Conservation (phyloP, 257 asterid species). For the Penstemon barbatus region DNA sequence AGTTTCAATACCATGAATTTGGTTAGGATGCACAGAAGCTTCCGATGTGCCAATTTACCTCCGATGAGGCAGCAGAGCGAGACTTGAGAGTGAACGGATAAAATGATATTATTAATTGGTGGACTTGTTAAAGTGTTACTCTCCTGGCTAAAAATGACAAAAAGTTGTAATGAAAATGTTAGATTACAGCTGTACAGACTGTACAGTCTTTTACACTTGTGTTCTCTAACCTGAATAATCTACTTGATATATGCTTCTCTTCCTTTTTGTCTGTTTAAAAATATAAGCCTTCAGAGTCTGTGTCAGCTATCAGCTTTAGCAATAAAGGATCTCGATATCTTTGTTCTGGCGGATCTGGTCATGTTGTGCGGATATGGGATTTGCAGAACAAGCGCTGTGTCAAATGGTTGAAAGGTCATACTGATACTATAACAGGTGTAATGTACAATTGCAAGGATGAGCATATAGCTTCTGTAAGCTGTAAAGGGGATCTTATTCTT, state of each 20-base stretch:
- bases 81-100: constrained; percentile 13
- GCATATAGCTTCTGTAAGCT: constrained; percentile 93
- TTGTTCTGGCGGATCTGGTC: constrained; percentile 97
- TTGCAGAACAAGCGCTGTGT: constrained; percentile 90
- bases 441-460: constrained; percentile 98
- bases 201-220: constrained; percentile 11
- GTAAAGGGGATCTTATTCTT: constrained; percentile 89
- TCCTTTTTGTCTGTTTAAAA: constrained; percentile 20
- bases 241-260: constrained; percentile 9
- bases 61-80: constrained; percentile 16
- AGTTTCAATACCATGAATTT: background rate
- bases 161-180: background rate
- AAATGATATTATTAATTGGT: background rate
- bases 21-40: background rate
- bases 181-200: constrained; percentile 11
- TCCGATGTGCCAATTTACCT: constrained; percentile 17
- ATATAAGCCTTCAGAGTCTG: constrained; percentile 64
- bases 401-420: constrained; percentile 96
- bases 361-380: constrained; percentile 96
- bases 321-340: constrained; percentile 91
- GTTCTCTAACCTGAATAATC: constrained; percentile 19
- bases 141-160: constrained; percentile 6
- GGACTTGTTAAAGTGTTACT: constrained; percentile 6
- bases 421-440: constrained; percentile 83
- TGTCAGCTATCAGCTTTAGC: constrained; percentile 88